Evolutionary conservation across 2,329 filamentous ascomycete species (phyloP), one percentile per base, ranked within the genome.

Genomic region (Penicillium sumatraense): DNA sequence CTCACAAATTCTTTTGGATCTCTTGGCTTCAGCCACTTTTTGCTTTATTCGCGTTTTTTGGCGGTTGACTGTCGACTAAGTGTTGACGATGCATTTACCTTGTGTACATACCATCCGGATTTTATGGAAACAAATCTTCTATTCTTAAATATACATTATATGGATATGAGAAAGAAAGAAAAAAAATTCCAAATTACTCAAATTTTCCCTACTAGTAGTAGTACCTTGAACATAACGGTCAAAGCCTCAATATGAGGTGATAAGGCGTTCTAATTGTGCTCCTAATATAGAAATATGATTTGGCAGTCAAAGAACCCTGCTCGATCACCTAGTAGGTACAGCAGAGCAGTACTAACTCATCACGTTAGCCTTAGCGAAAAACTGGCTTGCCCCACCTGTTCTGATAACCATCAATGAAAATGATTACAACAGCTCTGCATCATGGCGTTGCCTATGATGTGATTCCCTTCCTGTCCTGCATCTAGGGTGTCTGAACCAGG

Each of bases 61-160:
- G 52, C 52, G 52, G 52, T 50, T 47, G 47, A 54, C 16, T 46
- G 10, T 46, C 27, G 42, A 49, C 21, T 9, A 49, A 14, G 44
- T 14, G 20, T 48, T 29, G 44, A 29, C 36, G 36, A 41, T 57
- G 52, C 53, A 53, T 47, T 42, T 38, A 33, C 56, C 53, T 31
- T 44, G 40, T 62, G 57, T 62, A 63, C 44, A 64, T 62, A 63
- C 40, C 54, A 58, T 18, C 51, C 23, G 20, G 31, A 24, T 45
- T 52, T 41, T 53, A 20, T 14, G 31, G n/a, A 18, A 56, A 51
- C 45, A 38, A 57, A 55, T 50, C 14, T 49, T 49, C 31, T 49
- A 16, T 16, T 49, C 23, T 49, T 38, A 10, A 11, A 40, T 21
- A 36, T 33, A 14, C 24, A 26, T n/a, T 20, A 26, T 26, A 38